Evolutionary conservation across 305 asterid species (phyloP), one percentile per base, ranked within the genome.

Genomic region (Fraxinus velutina): DNA sequence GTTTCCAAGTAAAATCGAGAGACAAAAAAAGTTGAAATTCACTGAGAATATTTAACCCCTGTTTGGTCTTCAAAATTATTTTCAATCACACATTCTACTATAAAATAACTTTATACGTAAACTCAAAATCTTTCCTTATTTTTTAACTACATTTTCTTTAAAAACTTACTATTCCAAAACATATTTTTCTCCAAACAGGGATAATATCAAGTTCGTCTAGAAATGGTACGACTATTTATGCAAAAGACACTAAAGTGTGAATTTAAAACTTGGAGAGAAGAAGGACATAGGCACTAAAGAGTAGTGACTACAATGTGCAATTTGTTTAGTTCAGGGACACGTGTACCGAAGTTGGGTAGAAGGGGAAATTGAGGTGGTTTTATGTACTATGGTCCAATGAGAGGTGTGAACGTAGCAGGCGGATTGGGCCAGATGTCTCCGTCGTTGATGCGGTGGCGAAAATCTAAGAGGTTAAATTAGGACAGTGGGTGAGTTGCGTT

Each of bases 361-460:
- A 34, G 9, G 37, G 60, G 21, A 15, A 47, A 37, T 7, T 4
- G 21, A 33, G 37, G 0, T 55, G 32, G 60, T 22, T 76, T 47
- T 47, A 30, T 74, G 13, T 19, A 2, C 4, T 0, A 79, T 75
- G 82, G 76, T 47, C 84, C 80, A 77, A 62, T 77, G 4, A 22
- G 15, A 33, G 52, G 36, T 10, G 39, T 55, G n/a, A 27, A 33
- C 81, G 82, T 74, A 44, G 78, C 60, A 33, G 9, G 52, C 21
- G 2, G 5, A 75, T 57, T 82, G 88, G 88, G 9, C 79, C 80
- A 21, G 0, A 10, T n/a, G 74, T 79, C 72, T 3, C 44, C 74
- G 52, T 78, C 75, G 55, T 24, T 78, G 79, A 70, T 76, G 15
- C n/a, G 19, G 74, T 68, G 74, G 74, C 37, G 39, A 17, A 29